Conservation (phyloP, 306 rosid genomes). For the Begonia loranthoides region DNA sequence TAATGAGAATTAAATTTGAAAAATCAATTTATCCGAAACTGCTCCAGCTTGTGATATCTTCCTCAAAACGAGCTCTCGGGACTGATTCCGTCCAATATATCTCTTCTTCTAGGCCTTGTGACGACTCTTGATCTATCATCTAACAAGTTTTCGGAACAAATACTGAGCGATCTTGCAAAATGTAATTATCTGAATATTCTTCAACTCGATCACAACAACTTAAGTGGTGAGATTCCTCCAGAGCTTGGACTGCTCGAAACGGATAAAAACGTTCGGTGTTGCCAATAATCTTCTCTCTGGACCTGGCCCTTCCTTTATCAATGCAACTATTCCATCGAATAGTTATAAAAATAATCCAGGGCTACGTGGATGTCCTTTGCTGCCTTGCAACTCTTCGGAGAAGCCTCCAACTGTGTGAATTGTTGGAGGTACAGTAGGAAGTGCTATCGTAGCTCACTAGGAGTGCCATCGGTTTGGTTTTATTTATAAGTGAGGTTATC, state of each 20-base stretch:
- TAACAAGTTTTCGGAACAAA: conserved; percentile 4
- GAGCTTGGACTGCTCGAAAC: conserved; percentile 14
- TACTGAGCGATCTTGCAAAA: not conserved
- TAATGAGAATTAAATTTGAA: conserved; percentile 2
- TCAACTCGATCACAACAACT: conserved; percentile 2
- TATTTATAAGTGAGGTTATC: too few relatives aligned
- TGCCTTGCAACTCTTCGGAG: too few relatives aligned
- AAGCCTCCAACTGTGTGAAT: too few relatives aligned
- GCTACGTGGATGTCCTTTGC: conserved; percentile 32
- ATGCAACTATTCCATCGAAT: fast-evolving
- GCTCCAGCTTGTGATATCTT: conserved; percentile 6
- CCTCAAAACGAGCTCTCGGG: not conserved
- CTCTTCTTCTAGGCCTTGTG: fast-evolving
- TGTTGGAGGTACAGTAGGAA: too few relatives aligned
- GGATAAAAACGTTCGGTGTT: conserved; percentile 35
- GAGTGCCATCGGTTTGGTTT: too few relatives aligned
- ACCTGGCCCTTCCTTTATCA: conserved; percentile 20
- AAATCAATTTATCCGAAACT: conserved; percentile 8
- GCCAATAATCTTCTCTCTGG: conserved; percentile 45
- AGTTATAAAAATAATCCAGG: conserved; percentile 42
- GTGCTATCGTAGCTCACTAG: too few relatives aligned
- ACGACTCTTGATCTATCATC: conserved; percentile 5
- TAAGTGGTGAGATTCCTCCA: conserved; percentile 10
- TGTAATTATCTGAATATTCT: not conserved
- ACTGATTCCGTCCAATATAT: not conserved